phyloP scores from a whole-genome alignment of 2,329 filamentous ascomycete genomes.

The Escovopsis sp. region DNA sequence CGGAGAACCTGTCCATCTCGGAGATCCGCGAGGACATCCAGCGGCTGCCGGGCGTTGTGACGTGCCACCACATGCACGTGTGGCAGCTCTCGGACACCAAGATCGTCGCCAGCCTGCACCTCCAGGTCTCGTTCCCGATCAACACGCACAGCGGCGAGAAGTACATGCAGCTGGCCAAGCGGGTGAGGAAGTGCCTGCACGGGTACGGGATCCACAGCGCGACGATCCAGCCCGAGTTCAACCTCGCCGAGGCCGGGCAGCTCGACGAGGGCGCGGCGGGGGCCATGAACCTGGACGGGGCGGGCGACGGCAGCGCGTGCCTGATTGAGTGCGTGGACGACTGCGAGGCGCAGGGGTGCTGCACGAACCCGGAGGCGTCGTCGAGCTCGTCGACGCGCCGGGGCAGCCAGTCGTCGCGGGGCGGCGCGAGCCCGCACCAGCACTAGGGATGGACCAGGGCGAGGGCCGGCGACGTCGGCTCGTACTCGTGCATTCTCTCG shows the following conservation, averaged over 20 bases:
- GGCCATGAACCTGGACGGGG: slow-evolving; percentile 22
- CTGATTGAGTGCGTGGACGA: slow-evolving; percentile 33
- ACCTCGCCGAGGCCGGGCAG: slow-evolving; percentile 33
- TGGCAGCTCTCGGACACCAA: slow-evolving; percentile 97
- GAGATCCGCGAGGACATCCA: slow-evolving; percentile 90
- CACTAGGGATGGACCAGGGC: background rate
- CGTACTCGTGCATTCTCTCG: background rate
- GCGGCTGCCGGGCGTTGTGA: slow-evolving; percentile 67
- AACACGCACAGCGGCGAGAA: slow-evolving; percentile 61
- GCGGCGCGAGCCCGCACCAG: slow-evolving; percentile 6
- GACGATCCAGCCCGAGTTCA: slow-evolving; percentile 92
- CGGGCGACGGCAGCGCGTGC: slow-evolving; percentile 22
- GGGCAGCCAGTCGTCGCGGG: slow-evolving; percentile 19
- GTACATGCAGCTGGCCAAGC: slow-evolving; percentile 82
- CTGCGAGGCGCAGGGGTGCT: slow-evolving; percentile 19
- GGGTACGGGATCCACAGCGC: slow-evolving; percentile 93
- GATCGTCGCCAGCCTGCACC: slow-evolving; percentile 81
- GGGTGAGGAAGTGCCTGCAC: slow-evolving; percentile 77
- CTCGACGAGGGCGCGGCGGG: slow-evolving; percentile 21
- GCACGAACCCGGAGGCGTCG: slow-evolving; percentile 16
- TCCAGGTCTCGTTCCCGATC: slow-evolving; percentile 83
- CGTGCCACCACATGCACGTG: slow-evolving; percentile 91
- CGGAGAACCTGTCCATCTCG: slow-evolving; percentile 71
- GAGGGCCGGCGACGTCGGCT: too few relatives aligned
- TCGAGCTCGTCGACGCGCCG: slow-evolving; percentile 22